phyloP scores from a whole-genome alignment of 2,329 filamentous ascomycete species.

The Sporothrix sp. region DNA sequence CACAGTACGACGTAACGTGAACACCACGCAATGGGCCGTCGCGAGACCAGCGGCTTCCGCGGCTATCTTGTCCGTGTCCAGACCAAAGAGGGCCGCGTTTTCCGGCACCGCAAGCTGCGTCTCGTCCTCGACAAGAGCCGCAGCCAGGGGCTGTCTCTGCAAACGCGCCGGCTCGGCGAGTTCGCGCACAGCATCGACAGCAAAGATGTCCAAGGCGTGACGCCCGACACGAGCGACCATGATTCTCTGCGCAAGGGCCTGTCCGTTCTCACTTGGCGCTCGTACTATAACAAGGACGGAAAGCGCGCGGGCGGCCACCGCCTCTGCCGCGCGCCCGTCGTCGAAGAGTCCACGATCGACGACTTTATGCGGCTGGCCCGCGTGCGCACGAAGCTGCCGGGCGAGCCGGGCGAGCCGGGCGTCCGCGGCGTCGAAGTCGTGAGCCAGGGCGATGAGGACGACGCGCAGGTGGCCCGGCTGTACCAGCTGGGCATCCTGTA shows the following conservation, averaged over 20 bases:
- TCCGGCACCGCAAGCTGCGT: slow-evolving; percentile 1
- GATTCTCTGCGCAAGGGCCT: background rate
- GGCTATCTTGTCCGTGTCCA: background rate
- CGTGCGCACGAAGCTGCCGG: background rate
- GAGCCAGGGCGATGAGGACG: background rate
- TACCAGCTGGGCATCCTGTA: slow-evolving; percentile 4
- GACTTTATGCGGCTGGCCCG: slow-evolving; percentile 2
- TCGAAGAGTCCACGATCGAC: slow-evolving; percentile 3
- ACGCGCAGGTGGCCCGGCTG: slow-evolving; percentile 1
- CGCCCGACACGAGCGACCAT: background rate
- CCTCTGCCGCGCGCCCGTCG: background rate
- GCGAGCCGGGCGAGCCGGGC: background rate
- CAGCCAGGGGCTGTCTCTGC: background rate
- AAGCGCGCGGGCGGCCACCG: background rate
- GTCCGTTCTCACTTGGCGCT: background rate
- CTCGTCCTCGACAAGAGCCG: background rate
- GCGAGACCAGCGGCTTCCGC: background rate
- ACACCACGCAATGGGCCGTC: background rate
- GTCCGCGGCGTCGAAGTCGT: background rate
- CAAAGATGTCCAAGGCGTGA: background rate
- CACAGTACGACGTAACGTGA: too few relatives aligned
- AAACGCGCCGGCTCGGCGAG: background rate
- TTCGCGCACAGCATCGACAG: too few relatives aligned
- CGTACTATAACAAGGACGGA: background rate
- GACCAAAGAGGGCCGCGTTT: background rate